These are phyloP conservation scores for Batkoa obscura DNA, from an alignment of 371 early-diverging fungal genomes.

Conservation along the genomic window DNA sequence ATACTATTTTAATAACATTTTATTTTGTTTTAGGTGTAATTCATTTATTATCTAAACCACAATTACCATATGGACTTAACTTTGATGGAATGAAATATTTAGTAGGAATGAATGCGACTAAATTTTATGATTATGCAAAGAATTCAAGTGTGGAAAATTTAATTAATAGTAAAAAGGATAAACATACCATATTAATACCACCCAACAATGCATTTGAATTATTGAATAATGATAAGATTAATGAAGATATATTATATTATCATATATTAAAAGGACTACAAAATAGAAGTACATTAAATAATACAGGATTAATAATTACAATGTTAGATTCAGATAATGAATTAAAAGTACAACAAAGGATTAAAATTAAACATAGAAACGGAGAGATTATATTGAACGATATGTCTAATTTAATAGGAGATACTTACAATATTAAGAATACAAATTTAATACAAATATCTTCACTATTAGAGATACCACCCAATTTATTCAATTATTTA, in stretches of 20 bases:
- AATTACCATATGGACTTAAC: neutral
- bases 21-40: slow-evolving; percentile 1
- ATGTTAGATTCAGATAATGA: too few relatives aligned
- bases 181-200: neutral
- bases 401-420: too few relatives aligned
- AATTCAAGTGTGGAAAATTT: neutral
- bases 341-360: too few relatives aligned
- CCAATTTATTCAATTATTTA: neutral
- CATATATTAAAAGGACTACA: neutral
- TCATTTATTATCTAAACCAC: neutral
- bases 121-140: neutral
- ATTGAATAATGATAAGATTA: neutral
- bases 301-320: too few relatives aligned
- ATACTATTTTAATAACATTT: too few relatives aligned
- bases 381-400: too few relatives aligned
- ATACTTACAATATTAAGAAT: too few relatives aligned
- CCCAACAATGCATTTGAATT: neutral
- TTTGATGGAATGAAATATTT: slow-evolving; percentile 4
- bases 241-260: neutral
- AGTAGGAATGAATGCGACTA: neutral
- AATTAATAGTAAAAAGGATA: neutral
- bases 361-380: too few relatives aligned
- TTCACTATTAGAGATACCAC: neutral
- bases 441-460: neutral
- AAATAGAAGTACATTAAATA: too few relatives aligned